phyloP scores from a whole-genome alignment of 129 eudicot genomes.

The Oenanthe sinensis region DNA sequence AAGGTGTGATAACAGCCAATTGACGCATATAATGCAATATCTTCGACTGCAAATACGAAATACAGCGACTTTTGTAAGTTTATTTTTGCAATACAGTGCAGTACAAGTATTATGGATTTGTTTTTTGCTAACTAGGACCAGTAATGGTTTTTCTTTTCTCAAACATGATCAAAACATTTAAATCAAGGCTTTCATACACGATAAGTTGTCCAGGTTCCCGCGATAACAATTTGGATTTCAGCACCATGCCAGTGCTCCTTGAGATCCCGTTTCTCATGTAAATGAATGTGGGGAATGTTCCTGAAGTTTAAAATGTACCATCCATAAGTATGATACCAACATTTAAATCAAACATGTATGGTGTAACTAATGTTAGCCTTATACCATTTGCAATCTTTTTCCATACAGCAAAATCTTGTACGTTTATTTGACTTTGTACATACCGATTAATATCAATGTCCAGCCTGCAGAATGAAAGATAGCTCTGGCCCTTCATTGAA shows the following conservation, averaged over 20 bases:
- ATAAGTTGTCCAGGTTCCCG: conserved; percentile 99
- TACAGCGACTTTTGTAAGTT: background rate
- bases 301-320: conserved; percentile 25
- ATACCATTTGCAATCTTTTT: background rate
- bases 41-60: conserved; percentile 68
- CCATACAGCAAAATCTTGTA: background rate
- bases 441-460: conserved; percentile 93
- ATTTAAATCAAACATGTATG: background rate
- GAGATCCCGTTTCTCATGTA: conserved; percentile 77
- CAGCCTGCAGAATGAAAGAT: conserved; percentile 79
- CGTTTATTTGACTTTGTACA: conserved; percentile 14
- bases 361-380: background rate
- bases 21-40: conserved; percentile 99
- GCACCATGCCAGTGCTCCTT: conserved; percentile 96
- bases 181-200: conserved; percentile 50
- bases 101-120: background rate
- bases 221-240: conserved; percentile 96
- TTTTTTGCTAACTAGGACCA: background rate
- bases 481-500: conserved; percentile 84
- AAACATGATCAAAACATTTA: background rate
- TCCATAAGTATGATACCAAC: conserved; percentile 9
- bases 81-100: background rate
- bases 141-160: background rate
- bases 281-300: conserved; percentile 88
- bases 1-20: conserved; percentile 99